Evolutionary conservation across 1,284 basidiomycete genomes (phyloP), one percentile per base, ranked within the genome.

Genomic region (Ceratobasidium sp.): DNA sequence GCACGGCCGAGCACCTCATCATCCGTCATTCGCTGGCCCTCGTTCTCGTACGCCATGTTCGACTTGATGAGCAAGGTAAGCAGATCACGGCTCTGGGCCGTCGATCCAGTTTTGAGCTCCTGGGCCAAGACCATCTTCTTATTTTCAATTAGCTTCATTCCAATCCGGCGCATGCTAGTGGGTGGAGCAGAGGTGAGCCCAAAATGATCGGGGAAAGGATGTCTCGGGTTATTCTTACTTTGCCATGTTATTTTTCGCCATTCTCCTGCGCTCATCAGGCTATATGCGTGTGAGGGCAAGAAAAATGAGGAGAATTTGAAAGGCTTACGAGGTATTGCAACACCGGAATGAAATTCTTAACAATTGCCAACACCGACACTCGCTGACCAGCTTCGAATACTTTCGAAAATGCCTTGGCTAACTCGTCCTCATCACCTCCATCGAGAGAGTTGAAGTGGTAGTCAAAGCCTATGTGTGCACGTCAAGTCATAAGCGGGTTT

Each of bases 1-100:
- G 83, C 84, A 80, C 86, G 84, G 2, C 84, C 84, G 51, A 83
- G 75, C 2, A 86, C 82, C 75, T 87, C 86, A 3, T 81, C 81
- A 74, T 86, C 85, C 22, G 82, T 80, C 79, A 86, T 79, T 54
- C 78, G 79, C 76, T 86, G 83, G 1, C 81, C 80, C 11, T 49
- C 46, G 48, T 22, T 51, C 61, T 83, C 81, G 24, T 78, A 74
- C 0, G 81, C 81, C 81, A 84, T 81, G 78, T 84, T 84, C 13
- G 82, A 81, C 65, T 80, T 80, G 73, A 84, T 69, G 37, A 77
- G 62, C 0, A 77, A 48, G 5, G 63, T 72, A 22, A 77, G 63
- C 0, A 77, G 59, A 39, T 77, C 76, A 5, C 81, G 80, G 48
- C 82, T 81, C 74, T 65, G 54, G 1, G 63, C 34, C 1, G 51